A percentile compares a stretch with the other conserved stretches of the same genome.
Conservation (phyloP, 768 basidiomycete species). For the Bullera alba region DNA sequence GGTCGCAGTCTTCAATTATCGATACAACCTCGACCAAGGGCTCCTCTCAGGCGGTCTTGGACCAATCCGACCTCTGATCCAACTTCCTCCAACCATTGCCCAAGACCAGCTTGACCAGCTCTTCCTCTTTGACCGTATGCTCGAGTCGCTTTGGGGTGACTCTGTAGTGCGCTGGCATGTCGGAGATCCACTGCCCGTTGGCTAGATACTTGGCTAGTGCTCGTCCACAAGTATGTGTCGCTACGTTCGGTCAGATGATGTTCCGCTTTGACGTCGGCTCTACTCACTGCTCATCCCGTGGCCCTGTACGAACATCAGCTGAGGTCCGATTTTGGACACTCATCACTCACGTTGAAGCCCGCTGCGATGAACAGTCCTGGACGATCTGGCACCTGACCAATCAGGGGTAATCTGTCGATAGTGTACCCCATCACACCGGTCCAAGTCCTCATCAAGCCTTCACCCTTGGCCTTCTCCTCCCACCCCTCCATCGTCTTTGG, state of each 20-base stretch:
- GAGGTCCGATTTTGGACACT: too few species aligned
- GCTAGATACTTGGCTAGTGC: neutral
- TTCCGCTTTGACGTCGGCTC: neutral
- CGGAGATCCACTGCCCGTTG: neutral
- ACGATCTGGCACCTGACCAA: neutral
- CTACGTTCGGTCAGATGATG: neutral
- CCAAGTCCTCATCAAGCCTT: slow-evolving; percentile 5
- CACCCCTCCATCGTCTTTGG: slow-evolving; percentile 2
- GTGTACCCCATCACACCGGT: slow-evolving; percentile 4
- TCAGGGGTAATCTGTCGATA: neutral
- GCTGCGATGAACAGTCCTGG: neutral
- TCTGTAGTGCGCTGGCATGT: neutral
- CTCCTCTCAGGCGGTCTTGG: too few species aligned
- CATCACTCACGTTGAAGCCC: too few species aligned
- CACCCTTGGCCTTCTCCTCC: slow-evolving; percentile 6
- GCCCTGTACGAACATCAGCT: too few species aligned
- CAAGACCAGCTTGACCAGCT: too few species aligned
- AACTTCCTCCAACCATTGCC: too few species aligned
- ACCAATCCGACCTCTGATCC: too few species aligned
- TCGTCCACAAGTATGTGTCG: neutral
- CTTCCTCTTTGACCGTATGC: too few species aligned
- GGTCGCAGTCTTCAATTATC: too few species aligned
- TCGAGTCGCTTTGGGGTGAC: neutral
- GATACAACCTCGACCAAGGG: too few species aligned
- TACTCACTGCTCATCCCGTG: slow-evolving; percentile 2